phyloP scores from a whole-genome alignment of 2,329 filamentous ascomycete species.

The Rhynchosporium secalis region DNA sequence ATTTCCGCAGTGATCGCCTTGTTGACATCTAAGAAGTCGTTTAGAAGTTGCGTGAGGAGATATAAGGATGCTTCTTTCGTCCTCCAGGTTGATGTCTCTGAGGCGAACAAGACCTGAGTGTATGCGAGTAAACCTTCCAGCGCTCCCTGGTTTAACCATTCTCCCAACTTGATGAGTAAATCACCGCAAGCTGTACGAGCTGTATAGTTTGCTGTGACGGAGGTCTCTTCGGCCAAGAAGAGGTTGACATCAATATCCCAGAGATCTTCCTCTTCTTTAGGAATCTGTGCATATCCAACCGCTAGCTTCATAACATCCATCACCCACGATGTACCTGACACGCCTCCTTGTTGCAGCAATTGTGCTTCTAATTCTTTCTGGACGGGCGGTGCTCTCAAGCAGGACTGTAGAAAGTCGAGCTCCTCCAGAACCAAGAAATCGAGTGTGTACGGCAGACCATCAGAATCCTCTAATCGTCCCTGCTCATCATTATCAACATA shows the following conservation, averaged over 20 bases:
- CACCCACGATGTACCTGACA: constrained; percentile 74
- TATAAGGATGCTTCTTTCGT: constrained; percentile 79
- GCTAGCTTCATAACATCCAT: constrained; percentile 84
- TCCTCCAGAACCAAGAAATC: constrained; percentile 94
- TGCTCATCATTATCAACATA: constrained; percentile 87
- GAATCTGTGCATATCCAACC: constrained; percentile 84
- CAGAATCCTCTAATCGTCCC: constrained; percentile 83
- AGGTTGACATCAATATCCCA: constrained; percentile 98
- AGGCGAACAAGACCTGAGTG: constrained; percentile 71
- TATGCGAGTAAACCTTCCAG: constrained; percentile 78
- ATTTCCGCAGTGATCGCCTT: constrained; percentile 69
- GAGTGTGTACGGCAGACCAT: constrained; percentile 89
- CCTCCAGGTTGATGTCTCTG: constrained; percentile 53
- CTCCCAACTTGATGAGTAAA: constrained; percentile 85
- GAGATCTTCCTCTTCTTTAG: constrained; percentile 85
- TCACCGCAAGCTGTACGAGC: constrained; percentile 91
- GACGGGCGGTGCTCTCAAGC: constrained; percentile 83
- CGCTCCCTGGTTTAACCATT: constrained; percentile 78
- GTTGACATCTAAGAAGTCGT: constrained; percentile 77
- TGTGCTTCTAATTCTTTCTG: constrained; percentile 85
- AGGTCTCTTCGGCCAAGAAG: constrained; percentile 92
- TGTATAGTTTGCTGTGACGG: constrained; percentile 93
- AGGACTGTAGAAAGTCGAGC: constrained; percentile 90
- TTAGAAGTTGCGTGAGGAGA: constrained; percentile 79
- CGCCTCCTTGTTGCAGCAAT: constrained; percentile 59